These are phyloP conservation scores for Brassica carinata DNA, from an alignment of 345 rosid genomes.

Conservation along the genomic window DNA sequence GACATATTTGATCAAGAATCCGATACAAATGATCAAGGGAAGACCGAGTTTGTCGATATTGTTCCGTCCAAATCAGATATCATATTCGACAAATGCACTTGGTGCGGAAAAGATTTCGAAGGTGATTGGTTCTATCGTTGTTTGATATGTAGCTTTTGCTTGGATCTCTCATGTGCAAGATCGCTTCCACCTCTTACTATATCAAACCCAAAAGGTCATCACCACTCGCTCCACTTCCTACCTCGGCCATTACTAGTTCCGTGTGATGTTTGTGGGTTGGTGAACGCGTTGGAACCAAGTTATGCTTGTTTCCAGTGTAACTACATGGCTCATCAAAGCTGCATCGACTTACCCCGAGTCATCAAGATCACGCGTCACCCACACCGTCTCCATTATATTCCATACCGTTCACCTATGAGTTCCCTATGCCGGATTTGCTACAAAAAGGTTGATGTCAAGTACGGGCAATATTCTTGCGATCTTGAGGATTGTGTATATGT, in stretches of 20 bases:
- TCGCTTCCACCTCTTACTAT: background rate
- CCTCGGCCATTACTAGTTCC: background rate
- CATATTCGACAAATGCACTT: background rate
- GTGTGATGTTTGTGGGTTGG: background rate
- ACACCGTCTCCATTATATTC: background rate
- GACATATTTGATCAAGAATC: background rate
- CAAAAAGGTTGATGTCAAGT: background rate
- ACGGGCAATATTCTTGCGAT: background rate
- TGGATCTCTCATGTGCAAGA: background rate
- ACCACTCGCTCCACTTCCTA: background rate
- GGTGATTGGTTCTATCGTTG: background rate
- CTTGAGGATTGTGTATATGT: background rate
- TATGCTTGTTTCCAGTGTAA: conserved; percentile 3
- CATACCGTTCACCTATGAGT: background rate
- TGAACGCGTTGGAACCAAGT: background rate
- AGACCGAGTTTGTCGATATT: background rate
- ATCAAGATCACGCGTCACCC: conserved; percentile 5
- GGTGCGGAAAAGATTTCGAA: background rate
- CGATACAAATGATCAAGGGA: background rate
- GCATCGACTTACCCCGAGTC: conserved; percentile 3
- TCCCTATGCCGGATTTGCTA: conserved; percentile 16
- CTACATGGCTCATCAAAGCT: background rate
- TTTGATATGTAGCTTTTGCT: background rate
- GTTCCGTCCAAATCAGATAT: no score
- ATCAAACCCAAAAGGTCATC: background rate